Percentiles rank a stretch among this genome's conserved stretches.
Evolutionary conservation across 148 eudicot species (phyloP).

Genomic region (Silene latifolia): DNA sequence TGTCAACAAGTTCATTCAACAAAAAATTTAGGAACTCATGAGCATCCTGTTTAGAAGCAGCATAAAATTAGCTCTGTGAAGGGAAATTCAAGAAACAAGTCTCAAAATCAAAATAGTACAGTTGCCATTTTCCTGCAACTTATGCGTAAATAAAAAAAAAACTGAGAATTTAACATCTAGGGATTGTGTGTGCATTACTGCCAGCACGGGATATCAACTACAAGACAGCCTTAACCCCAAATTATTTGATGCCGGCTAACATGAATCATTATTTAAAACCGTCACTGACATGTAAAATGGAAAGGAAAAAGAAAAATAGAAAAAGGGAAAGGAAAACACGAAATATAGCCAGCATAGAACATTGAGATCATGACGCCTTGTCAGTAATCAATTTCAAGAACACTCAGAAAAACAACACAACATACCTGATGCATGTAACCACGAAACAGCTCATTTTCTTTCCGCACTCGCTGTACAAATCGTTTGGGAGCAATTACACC

Average conservation of each 20-base stretch:
- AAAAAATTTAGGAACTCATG: slow-evolving; percentile 70
- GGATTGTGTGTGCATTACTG: not conserved
- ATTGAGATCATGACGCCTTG: too few relatives aligned
- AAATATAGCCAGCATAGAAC: not conserved
- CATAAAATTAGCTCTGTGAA: not conserved
- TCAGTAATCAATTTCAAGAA: too few relatives aligned
- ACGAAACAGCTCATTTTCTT: slow-evolving; percentile 83
- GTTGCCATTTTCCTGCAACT: not conserved
- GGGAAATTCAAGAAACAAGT: not conserved
- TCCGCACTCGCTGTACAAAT: slow-evolving; percentile 85
- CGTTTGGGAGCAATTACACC: slow-evolving; percentile 97
- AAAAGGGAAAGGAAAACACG: not conserved
- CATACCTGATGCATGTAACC: slow-evolving; percentile 94
- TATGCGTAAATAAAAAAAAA: not conserved
- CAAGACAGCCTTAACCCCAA: too few relatives aligned
- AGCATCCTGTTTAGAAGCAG: slow-evolving; percentile 48
- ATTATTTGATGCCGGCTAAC: too few relatives aligned
- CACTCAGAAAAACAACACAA: not conserved
- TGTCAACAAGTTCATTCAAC: slow-evolving; percentile 67
- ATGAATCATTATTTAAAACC: too few relatives aligned
- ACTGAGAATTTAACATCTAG: not conserved
- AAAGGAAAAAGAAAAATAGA: too few relatives aligned
- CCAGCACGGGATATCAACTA: too few relatives aligned
- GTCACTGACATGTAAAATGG: too few relatives aligned
- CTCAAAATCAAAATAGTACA: not conserved